A percentile compares a stretch with the other conserved stretches of the same genome.
Evolutionary conservation across 495 filamentous ascomycete genomes (phyloP).

Genomic region (Tuber calosporum): DNA sequence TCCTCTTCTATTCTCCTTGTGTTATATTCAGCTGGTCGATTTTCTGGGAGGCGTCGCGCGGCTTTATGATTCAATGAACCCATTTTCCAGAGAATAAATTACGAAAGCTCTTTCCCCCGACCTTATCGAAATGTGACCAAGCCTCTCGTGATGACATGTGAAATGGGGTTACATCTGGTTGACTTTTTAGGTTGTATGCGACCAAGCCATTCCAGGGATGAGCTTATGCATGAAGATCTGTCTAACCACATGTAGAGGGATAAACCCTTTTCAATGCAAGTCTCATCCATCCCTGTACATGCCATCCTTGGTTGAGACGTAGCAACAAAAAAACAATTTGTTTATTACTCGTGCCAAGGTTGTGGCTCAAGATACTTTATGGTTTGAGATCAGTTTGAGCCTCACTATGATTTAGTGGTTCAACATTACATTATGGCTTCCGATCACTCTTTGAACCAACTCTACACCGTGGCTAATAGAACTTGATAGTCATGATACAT

Average conservation of each 20-base stretch:
- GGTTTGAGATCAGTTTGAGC: too few relatives aligned
- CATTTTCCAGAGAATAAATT: neutral
- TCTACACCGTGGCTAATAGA: too few relatives aligned
- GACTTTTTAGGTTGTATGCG: neutral
- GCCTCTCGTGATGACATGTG: neutral
- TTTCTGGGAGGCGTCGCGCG: neutral
- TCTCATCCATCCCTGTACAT: too few relatives aligned
- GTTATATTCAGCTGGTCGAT: neutral
- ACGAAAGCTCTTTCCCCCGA: neutral
- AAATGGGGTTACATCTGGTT: neutral
- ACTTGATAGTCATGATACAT: too few relatives aligned
- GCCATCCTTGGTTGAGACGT: too few relatives aligned
- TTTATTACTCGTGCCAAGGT: too few relatives aligned
- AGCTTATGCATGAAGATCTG: neutral
- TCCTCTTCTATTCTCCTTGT: constrained; percentile 2
- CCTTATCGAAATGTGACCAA: neutral
- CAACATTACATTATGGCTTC: too few relatives aligned
- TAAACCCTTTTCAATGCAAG: neutral
- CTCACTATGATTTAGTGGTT: too few relatives aligned
- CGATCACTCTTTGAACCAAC: too few relatives aligned
- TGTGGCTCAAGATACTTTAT: too few relatives aligned
- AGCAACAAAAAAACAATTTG: too few relatives aligned
- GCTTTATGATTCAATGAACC: neutral
- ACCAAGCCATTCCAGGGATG: neutral
- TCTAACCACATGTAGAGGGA: neutral